phyloP scores from a whole-genome alignment of 441 rosid species.

The Populus trichocarpa region DNA sequence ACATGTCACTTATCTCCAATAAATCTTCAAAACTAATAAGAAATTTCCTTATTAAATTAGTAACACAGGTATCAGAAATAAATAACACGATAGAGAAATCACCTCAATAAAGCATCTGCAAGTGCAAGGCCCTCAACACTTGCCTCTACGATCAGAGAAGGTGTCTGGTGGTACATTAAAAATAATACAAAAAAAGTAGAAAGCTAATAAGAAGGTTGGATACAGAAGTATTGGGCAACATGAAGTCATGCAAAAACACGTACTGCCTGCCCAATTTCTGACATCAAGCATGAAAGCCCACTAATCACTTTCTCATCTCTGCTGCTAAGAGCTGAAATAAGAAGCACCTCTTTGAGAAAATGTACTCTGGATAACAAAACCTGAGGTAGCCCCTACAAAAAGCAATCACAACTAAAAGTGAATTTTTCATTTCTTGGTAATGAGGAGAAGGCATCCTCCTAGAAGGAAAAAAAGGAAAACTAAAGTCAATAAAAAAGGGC shows the following conservation, averaged over 20 bases:
- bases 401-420: slow-evolving; percentile 20
- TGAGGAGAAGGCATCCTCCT: neutral
- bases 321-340: slow-evolving; percentile 70
- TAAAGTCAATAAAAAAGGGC: neutral
- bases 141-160: slow-evolving; percentile 81
- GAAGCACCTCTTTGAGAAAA: slow-evolving; percentile 76
- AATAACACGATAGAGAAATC: slow-evolving; percentile 20
- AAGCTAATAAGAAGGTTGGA: neutral
- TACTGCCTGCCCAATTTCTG: slow-evolving; percentile 98
- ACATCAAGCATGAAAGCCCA: slow-evolving; percentile 87
- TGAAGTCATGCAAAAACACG: slow-evolving; percentile 21
- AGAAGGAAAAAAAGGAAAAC: neutral
- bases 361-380: slow-evolving; percentile 74
- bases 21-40: neutral
- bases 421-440: neutral
- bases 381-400: slow-evolving; percentile 82
- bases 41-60: neutral
- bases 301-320: slow-evolving; percentile 71
- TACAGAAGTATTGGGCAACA: neutral
- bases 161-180: slow-evolving; percentile 55
- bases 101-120: slow-evolving; percentile 84
- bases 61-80: neutral
- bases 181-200: slow-evolving; percentile 16
- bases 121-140: slow-evolving; percentile 80
- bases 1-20: neutral